Evolutionary conservation across 2,329 filamentous ascomycete species (phyloP).

Genomic region (Raffaelea ambrosiae): DNA sequence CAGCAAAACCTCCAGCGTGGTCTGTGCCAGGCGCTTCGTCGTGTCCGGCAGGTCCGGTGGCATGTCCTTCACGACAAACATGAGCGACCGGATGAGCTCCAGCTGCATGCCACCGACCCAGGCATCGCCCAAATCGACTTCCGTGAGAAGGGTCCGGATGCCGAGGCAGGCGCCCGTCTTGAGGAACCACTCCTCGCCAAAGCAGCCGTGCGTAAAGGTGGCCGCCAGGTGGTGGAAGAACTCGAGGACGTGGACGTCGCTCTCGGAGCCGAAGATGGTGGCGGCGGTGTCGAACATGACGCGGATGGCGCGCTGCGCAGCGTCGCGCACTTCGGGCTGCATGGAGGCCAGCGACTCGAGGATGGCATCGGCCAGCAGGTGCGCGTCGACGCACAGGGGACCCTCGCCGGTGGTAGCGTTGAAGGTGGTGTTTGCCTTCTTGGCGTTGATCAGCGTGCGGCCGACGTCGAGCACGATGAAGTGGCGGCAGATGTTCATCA

Average conservation of each 20-base stretch:
- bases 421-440: conserved; percentile 71
- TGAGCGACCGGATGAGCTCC: conserved; percentile 82
- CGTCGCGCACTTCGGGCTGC: conserved; percentile 67
- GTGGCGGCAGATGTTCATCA: conserved; percentile 77
- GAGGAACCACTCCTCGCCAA: conserved; percentile 97
- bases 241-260: conserved; percentile 63
- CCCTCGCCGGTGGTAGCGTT: conserved; percentile 82
- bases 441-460: conserved; percentile 69
- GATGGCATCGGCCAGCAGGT: conserved; percentile 79
- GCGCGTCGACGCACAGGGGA: conserved; percentile 76
- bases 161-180: conserved; percentile 89
- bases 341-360: conserved; percentile 87
- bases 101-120: conserved; percentile 80
- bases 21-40: conserved; percentile 74
- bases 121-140: conserved; percentile 71
- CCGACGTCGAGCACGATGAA: conserved; percentile 88
- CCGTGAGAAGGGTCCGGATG: conserved; percentile 79
- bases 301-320: conserved; percentile 69
- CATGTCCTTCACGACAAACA: conserved; percentile 98
- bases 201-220: conserved; percentile 87
- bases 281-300: conserved; percentile 69
- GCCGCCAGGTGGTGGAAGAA: conserved; percentile 80
- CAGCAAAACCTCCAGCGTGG: conserved; percentile 73
- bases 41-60: conserved; percentile 87
- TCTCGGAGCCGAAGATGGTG: conserved; percentile 69